A percentile compares a stretch with the other conserved stretches of the same genome.
These are phyloP conservation scores for Fomitiporia mediterranea DNA, from an alignment of 1,284 basidiomycete genomes.

Conservation along the genomic window DNA sequence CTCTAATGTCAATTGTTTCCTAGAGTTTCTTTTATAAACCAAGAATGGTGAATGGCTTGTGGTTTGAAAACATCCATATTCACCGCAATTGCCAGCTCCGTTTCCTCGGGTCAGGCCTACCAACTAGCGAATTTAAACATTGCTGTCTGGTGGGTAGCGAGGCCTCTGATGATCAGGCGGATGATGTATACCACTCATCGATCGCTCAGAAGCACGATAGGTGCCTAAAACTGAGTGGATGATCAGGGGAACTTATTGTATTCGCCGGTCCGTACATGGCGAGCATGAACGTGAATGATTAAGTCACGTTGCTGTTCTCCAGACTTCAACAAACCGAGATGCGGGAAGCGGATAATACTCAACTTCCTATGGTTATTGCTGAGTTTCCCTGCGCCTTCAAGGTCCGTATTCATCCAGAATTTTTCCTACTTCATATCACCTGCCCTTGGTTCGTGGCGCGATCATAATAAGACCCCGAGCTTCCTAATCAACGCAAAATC, in stretches of 20 bases:
- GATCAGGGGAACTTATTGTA: no score
- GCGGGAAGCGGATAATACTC: not conserved
- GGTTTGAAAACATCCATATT: not conserved
- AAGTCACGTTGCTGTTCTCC: not conserved
- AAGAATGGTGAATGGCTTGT: not conserved
- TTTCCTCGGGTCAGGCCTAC: conserved; percentile 13
- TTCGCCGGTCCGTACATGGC: not conserved
- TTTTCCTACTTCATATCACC: not conserved
- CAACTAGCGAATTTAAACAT: conserved; percentile 17
- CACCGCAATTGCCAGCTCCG: not conserved
- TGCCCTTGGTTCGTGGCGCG: not conserved
- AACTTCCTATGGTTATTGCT: no score
- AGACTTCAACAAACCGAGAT: not conserved
- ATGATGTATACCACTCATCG: not conserved
- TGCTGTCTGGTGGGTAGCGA: not conserved
- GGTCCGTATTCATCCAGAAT: not conserved
- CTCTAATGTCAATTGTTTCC: not conserved
- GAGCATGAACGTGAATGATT: not conserved
- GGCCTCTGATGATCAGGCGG: conserved; percentile 1
- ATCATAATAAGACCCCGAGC: not conserved
- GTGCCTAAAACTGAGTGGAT: not conserved
- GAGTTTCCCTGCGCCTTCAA: not conserved
- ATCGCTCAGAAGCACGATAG: not conserved
- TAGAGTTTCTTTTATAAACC: not conserved
- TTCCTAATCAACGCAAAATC: not conserved